These are phyloP conservation scores for Cercospora sp. DNA, from an alignment of 2,329 filamentous ascomycete species.

Conservation along the genomic window DNA sequence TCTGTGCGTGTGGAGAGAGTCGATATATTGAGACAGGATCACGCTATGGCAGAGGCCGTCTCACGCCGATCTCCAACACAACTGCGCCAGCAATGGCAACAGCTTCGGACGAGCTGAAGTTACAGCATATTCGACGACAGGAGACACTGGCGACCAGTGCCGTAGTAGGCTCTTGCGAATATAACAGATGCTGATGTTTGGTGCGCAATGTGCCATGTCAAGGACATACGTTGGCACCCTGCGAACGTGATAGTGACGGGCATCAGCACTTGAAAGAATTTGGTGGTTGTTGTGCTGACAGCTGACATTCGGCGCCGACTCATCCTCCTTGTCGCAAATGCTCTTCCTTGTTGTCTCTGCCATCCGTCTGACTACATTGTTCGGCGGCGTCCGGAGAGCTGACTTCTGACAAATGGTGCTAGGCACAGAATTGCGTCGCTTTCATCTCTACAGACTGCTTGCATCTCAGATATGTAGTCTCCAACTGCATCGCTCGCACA, in stretches of 20 bases:
- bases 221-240: neutral
- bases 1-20: neutral
- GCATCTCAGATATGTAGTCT: neutral
- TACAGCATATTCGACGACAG: neutral
- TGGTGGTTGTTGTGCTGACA: neutral
- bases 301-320: neutral
- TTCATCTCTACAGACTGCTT: neutral
- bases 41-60: neutral
- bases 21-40: neutral
- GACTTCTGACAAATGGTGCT: neutral
- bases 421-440: neutral
- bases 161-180: neutral
- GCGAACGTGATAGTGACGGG: neutral
- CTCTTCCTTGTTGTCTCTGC: neutral
- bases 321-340: neutral
- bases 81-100: neutral
- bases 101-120: neutral
- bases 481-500: neutral
- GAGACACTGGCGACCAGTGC: neutral
- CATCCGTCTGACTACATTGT: neutral
- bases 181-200: neutral
- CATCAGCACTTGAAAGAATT: neutral
- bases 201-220: neutral
- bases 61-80: neutral
- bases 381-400: neutral